A percentile compares a stretch with the other conserved stretches of the same genome.
Conservation (phyloP, 2,329 filamentous ascomycete genomes). For the Calonectria honghensis region DNA sequence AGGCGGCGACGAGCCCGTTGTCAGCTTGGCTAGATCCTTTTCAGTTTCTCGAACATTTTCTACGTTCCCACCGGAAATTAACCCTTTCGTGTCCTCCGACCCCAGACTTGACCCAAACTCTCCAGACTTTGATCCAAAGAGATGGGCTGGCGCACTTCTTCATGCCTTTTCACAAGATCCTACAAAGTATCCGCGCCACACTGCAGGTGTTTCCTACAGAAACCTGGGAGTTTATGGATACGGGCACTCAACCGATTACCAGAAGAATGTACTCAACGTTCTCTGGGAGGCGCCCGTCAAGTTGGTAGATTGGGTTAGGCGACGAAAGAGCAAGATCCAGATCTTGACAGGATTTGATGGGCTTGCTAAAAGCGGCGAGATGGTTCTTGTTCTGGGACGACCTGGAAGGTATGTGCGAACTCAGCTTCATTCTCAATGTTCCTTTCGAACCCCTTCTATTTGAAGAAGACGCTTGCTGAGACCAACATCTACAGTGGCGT, state of each 20-base stretch:
- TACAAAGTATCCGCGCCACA: slow-evolving; percentile 42
- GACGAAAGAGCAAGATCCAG: slow-evolving; percentile 36
- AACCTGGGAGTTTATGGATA: slow-evolving; percentile 42
- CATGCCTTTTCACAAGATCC: slow-evolving; percentile 48
- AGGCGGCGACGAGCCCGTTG: slow-evolving; percentile 31
- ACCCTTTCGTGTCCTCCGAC: slow-evolving; percentile 41
- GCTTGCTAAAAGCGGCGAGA: slow-evolving; percentile 42
- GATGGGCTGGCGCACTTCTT: slow-evolving; percentile 39
- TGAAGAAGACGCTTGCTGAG: neutral
- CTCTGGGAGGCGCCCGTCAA: slow-evolving; percentile 35
- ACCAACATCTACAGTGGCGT: slow-evolving; percentile 31
- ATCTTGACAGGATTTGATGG: slow-evolving; percentile 45
- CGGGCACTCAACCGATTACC: slow-evolving; percentile 40
- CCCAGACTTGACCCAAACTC: slow-evolving; percentile 43
- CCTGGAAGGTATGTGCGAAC: slow-evolving; percentile 45
- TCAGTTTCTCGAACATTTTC: slow-evolving; percentile 44
- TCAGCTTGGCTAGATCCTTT: slow-evolving; percentile 43
- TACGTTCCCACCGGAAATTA: slow-evolving; percentile 22
- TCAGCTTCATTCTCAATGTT: neutral
- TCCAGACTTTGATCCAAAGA: slow-evolving; percentile 36
- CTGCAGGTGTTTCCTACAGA: slow-evolving; percentile 41
- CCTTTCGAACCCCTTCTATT: neutral
- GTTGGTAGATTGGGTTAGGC: slow-evolving; percentile 30
- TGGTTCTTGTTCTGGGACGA: slow-evolving; percentile 42
- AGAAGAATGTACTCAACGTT: slow-evolving; percentile 42